Evolutionary conservation across 2,329 filamentous ascomycete species (phyloP).

Genomic region (Lachnellula arida): DNA sequence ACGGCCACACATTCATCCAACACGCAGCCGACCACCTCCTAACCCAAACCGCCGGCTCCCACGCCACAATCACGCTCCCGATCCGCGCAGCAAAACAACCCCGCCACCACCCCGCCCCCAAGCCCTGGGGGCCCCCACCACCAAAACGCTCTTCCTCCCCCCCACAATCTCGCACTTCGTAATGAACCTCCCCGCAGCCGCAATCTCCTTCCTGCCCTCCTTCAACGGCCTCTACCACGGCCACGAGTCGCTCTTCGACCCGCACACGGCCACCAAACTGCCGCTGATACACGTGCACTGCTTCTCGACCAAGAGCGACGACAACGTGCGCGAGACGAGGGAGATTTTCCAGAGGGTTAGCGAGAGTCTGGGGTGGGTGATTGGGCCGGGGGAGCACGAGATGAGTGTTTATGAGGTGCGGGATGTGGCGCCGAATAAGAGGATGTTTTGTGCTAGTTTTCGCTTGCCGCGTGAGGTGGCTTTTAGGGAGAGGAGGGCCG

Average conservation of each 20-base stretch:
- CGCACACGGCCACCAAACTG: constrained; percentile 54
- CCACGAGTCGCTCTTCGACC: constrained; percentile 59
- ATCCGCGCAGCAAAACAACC: constrained; percentile 34
- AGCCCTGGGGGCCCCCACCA: constrained; percentile 30
- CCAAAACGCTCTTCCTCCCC: constrained; percentile 53
- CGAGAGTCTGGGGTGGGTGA: constrained; percentile 41
- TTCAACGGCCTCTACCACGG: constrained; percentile 80
- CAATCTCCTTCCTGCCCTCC: constrained; percentile 71
- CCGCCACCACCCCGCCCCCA: constrained; percentile 24
- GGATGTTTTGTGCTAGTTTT: constrained; percentile 96
- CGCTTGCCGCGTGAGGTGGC: constrained; percentile 77
- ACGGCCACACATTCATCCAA: constrained; percentile 77
- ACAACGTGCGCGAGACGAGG: constrained; percentile 56
- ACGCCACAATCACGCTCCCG: constrained; percentile 50
- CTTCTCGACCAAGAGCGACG: constrained; percentile 78
- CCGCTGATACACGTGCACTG: constrained; percentile 93
- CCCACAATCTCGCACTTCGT: constrained; percentile 85
- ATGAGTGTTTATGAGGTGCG: constrained; percentile 66
- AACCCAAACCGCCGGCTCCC: constrained; percentile 42
- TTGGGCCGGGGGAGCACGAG: constrained; percentile 42
- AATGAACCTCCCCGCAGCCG: constrained; percentile 93
- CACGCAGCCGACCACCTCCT: constrained; percentile 59
- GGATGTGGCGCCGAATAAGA: constrained; percentile 87
- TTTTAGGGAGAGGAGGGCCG: constrained; percentile 43
- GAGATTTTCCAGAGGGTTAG: constrained; percentile 64